phyloP scores from a whole-genome alignment of 75 land plant species.

The Adiantum capillusveneris region DNA sequence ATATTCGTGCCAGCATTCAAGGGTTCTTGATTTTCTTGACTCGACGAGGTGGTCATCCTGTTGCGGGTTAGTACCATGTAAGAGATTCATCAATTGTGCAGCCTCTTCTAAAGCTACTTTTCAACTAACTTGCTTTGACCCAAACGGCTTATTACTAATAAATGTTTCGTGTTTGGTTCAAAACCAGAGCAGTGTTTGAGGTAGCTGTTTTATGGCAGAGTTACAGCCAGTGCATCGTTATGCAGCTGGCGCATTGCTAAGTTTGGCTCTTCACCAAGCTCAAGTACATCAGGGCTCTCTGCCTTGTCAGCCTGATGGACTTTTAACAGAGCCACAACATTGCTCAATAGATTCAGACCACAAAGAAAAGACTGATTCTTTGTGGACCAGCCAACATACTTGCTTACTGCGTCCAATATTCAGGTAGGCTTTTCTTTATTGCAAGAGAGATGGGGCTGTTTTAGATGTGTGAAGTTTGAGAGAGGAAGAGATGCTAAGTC shows the following conservation, averaged over 20 bases:
- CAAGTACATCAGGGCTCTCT: constrained; percentile 64
- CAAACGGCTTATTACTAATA: too few relatives aligned
- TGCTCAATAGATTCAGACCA: constrained; percentile 8
- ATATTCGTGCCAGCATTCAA: too few relatives aligned
- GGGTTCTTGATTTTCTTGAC: too few relatives aligned
- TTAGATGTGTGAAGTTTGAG: background rate
- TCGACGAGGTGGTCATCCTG: too few relatives aligned
- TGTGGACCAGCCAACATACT: constrained; percentile 57
- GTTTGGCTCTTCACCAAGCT: constrained; percentile 74
- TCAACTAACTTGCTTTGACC: too few relatives aligned
- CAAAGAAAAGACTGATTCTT: constrained; percentile 23
- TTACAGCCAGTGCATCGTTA: constrained; percentile 51
- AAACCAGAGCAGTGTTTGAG: too few relatives aligned
- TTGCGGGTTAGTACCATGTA: too few relatives aligned
- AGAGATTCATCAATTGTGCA: too few relatives aligned
- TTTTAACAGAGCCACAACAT: background rate
- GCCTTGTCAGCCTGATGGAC: constrained; percentile 11
- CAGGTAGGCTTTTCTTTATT: constrained; percentile 30
- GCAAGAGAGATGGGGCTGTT: background rate
- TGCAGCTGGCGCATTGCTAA: constrained; percentile 71
- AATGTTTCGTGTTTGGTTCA: too few relatives aligned
- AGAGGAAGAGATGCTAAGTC: background rate
- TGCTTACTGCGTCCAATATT: constrained; percentile 83
- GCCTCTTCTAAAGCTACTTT: too few relatives aligned
- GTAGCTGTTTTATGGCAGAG: constrained; percentile 6